Percentiles rank a stretch among this genome's conserved stretches.
Conservation (phyloP, 2,329 filamentous ascomycete species). For the Hypoxylon sp. region DNA sequence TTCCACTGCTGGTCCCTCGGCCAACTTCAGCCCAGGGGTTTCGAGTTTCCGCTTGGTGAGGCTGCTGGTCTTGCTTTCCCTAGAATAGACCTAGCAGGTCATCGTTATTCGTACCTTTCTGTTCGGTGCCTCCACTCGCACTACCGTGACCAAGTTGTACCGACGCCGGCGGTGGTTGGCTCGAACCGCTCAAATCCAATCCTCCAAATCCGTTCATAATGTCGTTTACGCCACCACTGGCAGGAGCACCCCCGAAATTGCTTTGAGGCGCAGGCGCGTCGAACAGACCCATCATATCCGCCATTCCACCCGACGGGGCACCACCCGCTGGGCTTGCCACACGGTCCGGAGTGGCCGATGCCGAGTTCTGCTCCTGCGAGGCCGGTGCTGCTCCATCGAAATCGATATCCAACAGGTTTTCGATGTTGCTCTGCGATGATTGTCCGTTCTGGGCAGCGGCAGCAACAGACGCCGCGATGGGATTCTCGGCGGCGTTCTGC, state of each 20-base stretch:
- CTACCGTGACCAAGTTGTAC: constrained; percentile 67
- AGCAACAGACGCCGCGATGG: constrained; percentile 87
- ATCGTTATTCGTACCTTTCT: constrained; percentile 67
- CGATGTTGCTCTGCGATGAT: constrained; percentile 80
- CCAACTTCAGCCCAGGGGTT: constrained; percentile 18
- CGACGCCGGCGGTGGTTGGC: constrained; percentile 74
- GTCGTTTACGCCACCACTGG: constrained; percentile 70
- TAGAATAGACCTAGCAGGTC: constrained; percentile 74
- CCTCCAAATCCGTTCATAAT: constrained; percentile 90
- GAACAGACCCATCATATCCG: constrained; percentile 78
- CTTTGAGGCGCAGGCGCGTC: constrained; percentile 72
- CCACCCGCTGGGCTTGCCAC: constrained; percentile 72
- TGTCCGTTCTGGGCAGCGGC: constrained; percentile 74
- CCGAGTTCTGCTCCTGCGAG: constrained; percentile 74
- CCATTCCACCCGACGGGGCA: constrained; percentile 64
- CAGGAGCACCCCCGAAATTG: constrained; percentile 58
- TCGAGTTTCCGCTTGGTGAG: constrained; percentile 3
- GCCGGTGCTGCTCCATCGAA: constrained; percentile 94
- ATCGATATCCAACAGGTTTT: constrained; percentile 96
- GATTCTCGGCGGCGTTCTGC: constrained; percentile 92
- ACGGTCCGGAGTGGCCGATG: constrained; percentile 75
- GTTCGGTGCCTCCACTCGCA: constrained; percentile 56
- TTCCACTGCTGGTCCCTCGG: background rate
- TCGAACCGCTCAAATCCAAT: constrained; percentile 78
- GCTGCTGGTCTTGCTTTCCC: constrained; percentile 19